Conservation (phyloP, 1,284 basidiomycete genomes). For the Erythrobasidium hasegawianum region DNA sequence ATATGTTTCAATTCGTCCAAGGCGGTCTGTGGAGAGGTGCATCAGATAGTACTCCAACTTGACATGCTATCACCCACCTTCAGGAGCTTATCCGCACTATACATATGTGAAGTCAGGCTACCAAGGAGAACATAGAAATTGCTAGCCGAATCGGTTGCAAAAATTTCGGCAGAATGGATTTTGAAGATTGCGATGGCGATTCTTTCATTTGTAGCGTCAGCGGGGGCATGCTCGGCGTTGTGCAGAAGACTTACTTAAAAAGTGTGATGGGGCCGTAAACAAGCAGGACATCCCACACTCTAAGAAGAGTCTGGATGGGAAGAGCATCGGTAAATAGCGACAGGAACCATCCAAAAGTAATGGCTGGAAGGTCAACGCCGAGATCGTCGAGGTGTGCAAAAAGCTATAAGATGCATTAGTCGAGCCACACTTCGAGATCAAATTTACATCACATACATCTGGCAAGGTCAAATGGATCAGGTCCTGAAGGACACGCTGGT, state of each 20-base stretch:
- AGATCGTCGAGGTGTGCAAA: conserved; percentile 70
- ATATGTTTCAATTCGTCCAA: conserved; percentile 61
- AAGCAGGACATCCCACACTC: conserved; percentile 72
- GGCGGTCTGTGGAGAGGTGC: conserved; percentile 54
- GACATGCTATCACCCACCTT: too few species aligned
- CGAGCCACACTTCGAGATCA: too few species aligned
- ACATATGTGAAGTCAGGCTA: conserved; percentile 81
- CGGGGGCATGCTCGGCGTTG: not conserved
- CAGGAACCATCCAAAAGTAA: conserved; percentile 97
- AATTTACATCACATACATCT: conserved; percentile 46
- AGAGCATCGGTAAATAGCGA: conserved; percentile 96
- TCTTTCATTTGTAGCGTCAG: conserved; percentile 50
- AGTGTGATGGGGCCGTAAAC: conserved; percentile 82
- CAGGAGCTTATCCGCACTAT: conserved; percentile 83
- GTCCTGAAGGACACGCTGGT: conserved; percentile 83
- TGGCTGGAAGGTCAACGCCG: conserved; percentile 83
- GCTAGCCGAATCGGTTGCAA: conserved; percentile 74
- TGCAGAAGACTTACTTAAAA: conserved; percentile 23
- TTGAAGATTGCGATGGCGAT: conserved; percentile 81
- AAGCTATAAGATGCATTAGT: conserved; percentile 50
- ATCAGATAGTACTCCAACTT: too few species aligned
- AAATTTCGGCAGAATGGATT: conserved; percentile 73
- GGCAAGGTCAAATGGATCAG: conserved; percentile 76
- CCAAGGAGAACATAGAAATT: conserved; percentile 81
- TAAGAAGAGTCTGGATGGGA: conserved; percentile 60